Conservation (phyloP, 192 early-diverging fungal genomes). For the Coemansia sp. region DNA sequence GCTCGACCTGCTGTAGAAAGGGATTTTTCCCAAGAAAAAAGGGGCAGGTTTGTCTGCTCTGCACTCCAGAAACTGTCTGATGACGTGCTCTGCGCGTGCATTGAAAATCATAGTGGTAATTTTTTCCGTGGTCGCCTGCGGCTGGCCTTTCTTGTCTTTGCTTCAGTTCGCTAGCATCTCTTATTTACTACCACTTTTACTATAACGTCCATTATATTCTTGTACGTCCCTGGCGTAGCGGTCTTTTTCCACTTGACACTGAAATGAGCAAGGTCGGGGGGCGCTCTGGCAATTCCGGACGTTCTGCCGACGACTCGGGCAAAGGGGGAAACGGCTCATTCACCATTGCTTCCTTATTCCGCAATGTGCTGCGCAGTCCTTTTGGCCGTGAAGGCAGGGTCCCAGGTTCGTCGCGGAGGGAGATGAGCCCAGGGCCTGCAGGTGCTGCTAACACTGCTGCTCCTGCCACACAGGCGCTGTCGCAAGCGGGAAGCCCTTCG, state of each 20-base stretch:
- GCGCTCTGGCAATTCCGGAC: conserved; percentile 18
- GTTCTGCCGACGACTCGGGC: conserved; percentile 16
- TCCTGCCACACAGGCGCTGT: conserved; percentile 2
- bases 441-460: background rate
- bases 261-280: conserved; percentile 16
- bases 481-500: background rate
- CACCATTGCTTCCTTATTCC: conserved; percentile 26
- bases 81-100: background rate
- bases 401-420: conserved; percentile 3
- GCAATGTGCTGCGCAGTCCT: conserved; percentile 41
- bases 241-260: background rate
- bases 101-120: background rate
- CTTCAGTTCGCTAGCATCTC: background rate
- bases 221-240: background rate
- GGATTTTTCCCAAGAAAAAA: background rate
- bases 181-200: background rate
- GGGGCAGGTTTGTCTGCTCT: no score
- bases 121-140: background rate
- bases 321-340: conserved; percentile 11
- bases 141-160: background rate
- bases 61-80: background rate
- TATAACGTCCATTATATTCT: background rate
- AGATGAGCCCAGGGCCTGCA: background rate
- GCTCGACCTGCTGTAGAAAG: conserved; percentile 22
- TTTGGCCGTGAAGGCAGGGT: conserved; percentile 26